Evolutionary conservation across 768 basidiomycete genomes (phyloP), one percentile per base, ranked within the genome.

Genomic region (Macrolepiota fuliginosa): DNA sequence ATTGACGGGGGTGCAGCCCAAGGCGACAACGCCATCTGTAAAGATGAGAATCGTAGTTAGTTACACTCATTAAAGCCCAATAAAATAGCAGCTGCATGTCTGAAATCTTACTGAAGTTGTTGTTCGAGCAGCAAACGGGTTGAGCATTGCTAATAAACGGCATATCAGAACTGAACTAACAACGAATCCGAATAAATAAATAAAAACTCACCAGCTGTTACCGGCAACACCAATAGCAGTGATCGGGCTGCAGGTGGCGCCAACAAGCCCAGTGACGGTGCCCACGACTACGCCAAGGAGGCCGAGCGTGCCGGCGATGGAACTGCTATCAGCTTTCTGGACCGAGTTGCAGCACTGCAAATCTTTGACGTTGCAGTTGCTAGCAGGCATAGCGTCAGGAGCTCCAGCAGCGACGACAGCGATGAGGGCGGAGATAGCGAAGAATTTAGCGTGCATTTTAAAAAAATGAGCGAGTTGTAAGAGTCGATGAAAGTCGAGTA

Each of bases 51-150:
- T 3, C 36, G n/a, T 47, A 1, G 2, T 47, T 24, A 47, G 45
- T 1, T 19, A 47, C 17, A 1, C 15, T 11, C 24, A 22, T n/a
- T 15, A 47, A 24, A 47, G n/a, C n/a, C n/a, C n/a, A n/a, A n/a
- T n/a, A n/a, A 24, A 19, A 47, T 19, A 9, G 3, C n/a, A 56
- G 13, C 3, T 6, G 0, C 50, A 22, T 19, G n/a, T n/a, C n/a
- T n/a, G n/a, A 17, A 40, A 19, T 17, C 35, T 61, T 60, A 71
- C 70, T 63, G 66, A 68, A 70, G 37, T 45, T 60, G 63, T 71
- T 69, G 59, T 66, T 61, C 1, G 64, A 63, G 64, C 71, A 72
- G 67, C 72, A 74, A 32, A 72, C 71, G 19, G 71, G 60, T n/a
- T 71, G 65, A 6, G 68, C 62, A 61, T 67, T 53, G 66, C 70